These are phyloP conservation scores for Boletus sp. DNA, from an alignment of 768 basidiomycete genomes.

Conservation along the genomic window DNA sequence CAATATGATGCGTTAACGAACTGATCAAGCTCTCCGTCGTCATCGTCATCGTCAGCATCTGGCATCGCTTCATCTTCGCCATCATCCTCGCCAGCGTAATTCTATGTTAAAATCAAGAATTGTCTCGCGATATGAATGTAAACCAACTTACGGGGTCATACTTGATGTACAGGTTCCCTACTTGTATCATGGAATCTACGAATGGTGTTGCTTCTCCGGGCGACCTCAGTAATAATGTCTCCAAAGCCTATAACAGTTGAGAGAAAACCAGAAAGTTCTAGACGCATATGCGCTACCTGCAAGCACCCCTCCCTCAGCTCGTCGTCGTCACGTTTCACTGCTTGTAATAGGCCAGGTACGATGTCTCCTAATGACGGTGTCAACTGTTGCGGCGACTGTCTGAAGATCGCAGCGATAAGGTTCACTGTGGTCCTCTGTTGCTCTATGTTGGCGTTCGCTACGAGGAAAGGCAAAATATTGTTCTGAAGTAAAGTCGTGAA, in stretches of 20 bases:
- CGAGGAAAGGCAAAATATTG: constrained; percentile 59
- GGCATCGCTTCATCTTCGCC: constrained; percentile 61
- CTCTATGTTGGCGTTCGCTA: constrained; percentile 50
- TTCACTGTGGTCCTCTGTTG: constrained; percentile 77
- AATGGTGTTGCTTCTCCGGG: constrained; percentile 79
- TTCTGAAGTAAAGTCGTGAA: constrained; percentile 59
- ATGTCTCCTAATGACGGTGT: constrained; percentile 57
- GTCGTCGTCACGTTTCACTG: constrained; percentile 72
- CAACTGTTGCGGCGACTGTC: constrained; percentile 67
- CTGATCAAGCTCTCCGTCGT: constrained; percentile 80
- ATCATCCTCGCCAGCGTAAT: constrained; percentile 72
- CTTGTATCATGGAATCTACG: constrained; percentile 62
- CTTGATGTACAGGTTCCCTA: constrained; percentile 77
- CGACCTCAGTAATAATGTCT: constrained; percentile 79
- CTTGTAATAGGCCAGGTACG: constrained; percentile 68
- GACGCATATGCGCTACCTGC: constrained; percentile 46
- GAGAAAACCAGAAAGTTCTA: background rate
- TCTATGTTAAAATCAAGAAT: constrained; percentile 40
- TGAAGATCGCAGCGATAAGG: constrained; percentile 75
- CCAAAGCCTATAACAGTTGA: constrained; percentile 55
- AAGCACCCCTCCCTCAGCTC: constrained; percentile 79
- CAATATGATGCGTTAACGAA: constrained; percentile 33
- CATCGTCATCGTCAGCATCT: constrained; percentile 67
- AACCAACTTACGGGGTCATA: constrained; percentile 73
- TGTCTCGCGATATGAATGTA: background rate